Evolutionary conservation across 2,329 filamentous ascomycete genomes (phyloP).

Genomic region (Ascosphaera pollenicola): DNA sequence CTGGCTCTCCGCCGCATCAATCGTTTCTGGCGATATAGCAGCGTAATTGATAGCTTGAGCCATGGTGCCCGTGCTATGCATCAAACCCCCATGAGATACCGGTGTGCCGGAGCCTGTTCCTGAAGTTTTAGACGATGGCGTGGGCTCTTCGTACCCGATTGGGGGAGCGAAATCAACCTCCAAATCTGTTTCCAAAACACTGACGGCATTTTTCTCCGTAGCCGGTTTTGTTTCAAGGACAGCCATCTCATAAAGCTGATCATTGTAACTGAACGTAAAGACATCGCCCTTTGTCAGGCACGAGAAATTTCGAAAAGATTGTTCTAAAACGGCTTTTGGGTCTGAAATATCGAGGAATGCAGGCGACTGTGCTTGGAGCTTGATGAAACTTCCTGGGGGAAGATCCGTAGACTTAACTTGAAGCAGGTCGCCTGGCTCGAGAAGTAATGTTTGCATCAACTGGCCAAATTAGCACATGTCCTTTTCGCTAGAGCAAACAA

Average conservation of each 20-base stretch:
- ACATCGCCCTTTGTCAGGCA: conserved; percentile 82
- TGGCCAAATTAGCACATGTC: conserved; percentile 15
- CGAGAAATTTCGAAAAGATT: conserved; percentile 88
- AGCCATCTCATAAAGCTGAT: conserved; percentile 77
- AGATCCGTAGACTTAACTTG: conserved; percentile 91
- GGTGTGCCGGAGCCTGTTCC: conserved; percentile 62
- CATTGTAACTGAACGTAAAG: conserved; percentile 94
- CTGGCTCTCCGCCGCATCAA: conserved; percentile 38
- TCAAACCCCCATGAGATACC: conserved; percentile 47
- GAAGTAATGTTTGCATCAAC: conserved; percentile 80
- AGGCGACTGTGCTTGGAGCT: conserved; percentile 82
- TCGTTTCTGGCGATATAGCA: conserved; percentile 61
- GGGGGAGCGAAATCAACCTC: conserved; percentile 91
- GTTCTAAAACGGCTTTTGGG: conserved; percentile 90
- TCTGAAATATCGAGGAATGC: conserved; percentile 94
- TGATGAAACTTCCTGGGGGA: conserved; percentile 76
- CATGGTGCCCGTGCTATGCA: conserved; percentile 83
- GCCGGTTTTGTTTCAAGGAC: conserved; percentile 86
- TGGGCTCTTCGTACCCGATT: conserved; percentile 80
- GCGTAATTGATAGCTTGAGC: conserved; percentile 94
- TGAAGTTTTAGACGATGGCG: conserved; percentile 30
- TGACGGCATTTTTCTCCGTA: conserved; percentile 59
- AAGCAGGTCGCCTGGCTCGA: conserved; percentile 84
- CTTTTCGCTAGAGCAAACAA: neutral
- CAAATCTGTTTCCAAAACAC: conserved; percentile 89